Percentiles rank a stretch among this genome's conserved stretches.
phyloP scores from a whole-genome alignment of 228 moss, liverwort and hornwort species.

The Sphagnum fallax region DNA sequence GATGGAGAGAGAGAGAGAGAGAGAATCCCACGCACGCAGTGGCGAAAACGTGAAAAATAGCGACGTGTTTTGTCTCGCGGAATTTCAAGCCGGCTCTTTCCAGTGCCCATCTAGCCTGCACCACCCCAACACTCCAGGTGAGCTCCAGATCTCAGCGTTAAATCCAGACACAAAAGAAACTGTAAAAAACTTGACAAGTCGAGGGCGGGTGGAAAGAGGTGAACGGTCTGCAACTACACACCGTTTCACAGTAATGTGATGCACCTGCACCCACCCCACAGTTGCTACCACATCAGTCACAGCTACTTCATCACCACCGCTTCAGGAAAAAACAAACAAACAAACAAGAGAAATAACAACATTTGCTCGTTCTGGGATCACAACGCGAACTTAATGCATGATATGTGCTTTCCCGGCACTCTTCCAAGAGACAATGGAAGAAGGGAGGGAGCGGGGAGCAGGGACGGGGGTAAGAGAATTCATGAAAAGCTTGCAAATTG shows the following conservation, averaged over 20 bases:
- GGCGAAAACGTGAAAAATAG: conserved; percentile 35
- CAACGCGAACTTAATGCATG: no score
- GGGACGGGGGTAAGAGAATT: no score
- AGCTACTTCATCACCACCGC: no score
- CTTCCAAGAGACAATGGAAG: no score
- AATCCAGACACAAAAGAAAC: not conserved
- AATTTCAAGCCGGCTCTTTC: conserved; percentile 60
- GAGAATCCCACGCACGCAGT: conserved; percentile 31
- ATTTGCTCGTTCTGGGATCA: no score
- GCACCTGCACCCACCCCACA: conserved; percentile 30
- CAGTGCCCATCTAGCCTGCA: conserved; percentile 90
- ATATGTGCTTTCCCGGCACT: no score
- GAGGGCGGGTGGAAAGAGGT: not conserved
- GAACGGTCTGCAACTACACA: conserved; percentile 2
- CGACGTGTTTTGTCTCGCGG: conserved; percentile 68
- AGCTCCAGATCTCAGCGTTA: not conserved
- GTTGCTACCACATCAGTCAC: not conserved
- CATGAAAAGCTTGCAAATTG: no score
- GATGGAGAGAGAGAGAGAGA: not conserved
- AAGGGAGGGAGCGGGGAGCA: no score
- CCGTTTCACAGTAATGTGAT: conserved; percentile 94
- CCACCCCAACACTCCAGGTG: not conserved
- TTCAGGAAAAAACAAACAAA: no score
- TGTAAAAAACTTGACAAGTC: no score
- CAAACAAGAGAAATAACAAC: no score